Evolutionary conservation across 176 grass and related monocot species (phyloP).

Genomic region (Rhynchospora pubera): DNA sequence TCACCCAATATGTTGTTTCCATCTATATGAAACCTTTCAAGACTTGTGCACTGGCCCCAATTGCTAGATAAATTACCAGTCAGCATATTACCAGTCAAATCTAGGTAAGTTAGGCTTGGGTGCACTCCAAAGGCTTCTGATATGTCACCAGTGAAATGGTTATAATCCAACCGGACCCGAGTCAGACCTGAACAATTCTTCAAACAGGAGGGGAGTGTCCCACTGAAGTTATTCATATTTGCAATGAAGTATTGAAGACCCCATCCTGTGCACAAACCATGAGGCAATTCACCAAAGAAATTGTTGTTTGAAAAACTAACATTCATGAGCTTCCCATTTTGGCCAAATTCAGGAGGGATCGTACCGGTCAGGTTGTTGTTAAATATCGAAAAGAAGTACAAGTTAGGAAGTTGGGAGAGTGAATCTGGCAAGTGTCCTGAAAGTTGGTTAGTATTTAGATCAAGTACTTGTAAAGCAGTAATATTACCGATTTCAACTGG

Average conservation of each 20-base stretch:
- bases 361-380: slow-evolving; percentile 42
- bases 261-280: slow-evolving; percentile 31
- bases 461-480: slow-evolving; percentile 30
- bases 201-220: slow-evolving; percentile 49
- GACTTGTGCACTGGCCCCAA: slow-evolving; percentile 45
- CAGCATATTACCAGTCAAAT: slow-evolving; percentile 47
- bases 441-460: slow-evolving; percentile 49
- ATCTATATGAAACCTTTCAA: slow-evolving; percentile 43
- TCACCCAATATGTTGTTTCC: slow-evolving; percentile 49
- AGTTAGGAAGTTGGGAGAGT: slow-evolving; percentile 34
- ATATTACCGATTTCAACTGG: slow-evolving; percentile 57
- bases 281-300: slow-evolving; percentile 53
- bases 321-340: slow-evolving; percentile 6
- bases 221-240: slow-evolving; percentile 36
- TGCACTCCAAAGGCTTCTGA: slow-evolving; percentile 43
- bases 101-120: slow-evolving; percentile 47
- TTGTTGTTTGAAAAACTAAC: slow-evolving; percentile 45
- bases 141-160: slow-evolving; percentile 50
- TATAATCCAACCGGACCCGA: slow-evolving; percentile 36
- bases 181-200: slow-evolving; percentile 32
- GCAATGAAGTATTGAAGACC: slow-evolving; percentile 28
- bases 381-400: slow-evolving; percentile 28
- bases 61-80: slow-evolving; percentile 32
- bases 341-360: slow-evolving; percentile 44
- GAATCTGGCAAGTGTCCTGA: slow-evolving; percentile 44